Conservation (phyloP, 805 yeast genomes). For the Hanseniaspora occidentalis region DNA sequence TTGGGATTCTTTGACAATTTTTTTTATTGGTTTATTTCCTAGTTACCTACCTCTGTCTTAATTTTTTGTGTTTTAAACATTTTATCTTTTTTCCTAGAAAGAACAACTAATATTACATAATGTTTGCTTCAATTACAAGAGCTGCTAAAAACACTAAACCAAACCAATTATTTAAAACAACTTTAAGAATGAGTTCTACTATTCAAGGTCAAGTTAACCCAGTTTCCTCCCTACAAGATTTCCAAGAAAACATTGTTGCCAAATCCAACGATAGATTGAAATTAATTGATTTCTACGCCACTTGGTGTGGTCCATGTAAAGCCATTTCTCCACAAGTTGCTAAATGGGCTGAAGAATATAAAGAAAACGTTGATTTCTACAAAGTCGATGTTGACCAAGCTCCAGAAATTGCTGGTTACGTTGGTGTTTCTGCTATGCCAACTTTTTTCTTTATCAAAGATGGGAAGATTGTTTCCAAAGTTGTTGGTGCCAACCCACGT, state of each 20-base stretch:
- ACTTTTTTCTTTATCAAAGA: constrained; percentile 52
- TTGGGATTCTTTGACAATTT: too few relatives aligned
- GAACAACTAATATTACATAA: constrained; percentile 1
- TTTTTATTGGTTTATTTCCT: too few relatives aligned
- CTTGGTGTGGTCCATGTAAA: constrained; percentile 74
- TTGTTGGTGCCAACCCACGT: constrained; percentile 49
- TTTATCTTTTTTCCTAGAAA: too few relatives aligned
- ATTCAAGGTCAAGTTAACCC: constrained; percentile 3
- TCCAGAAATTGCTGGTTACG: constrained; percentile 45
- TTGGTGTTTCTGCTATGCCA: constrained; percentile 65
- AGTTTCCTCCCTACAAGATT: constrained; percentile 24
- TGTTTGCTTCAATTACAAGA: neutral
- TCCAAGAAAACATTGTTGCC: constrained; percentile 14
- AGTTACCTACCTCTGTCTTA: too few relatives aligned
- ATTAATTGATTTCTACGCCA: constrained; percentile 54
- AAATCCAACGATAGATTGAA: constrained; percentile 25
- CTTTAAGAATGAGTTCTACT: too few relatives aligned
- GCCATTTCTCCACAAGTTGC: constrained; percentile 52
- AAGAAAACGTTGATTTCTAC: constrained; percentile 39
- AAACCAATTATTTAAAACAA: constrained; percentile 1
- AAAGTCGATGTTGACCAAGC: constrained; percentile 62
- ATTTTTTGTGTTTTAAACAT: too few relatives aligned
- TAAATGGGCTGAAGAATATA: constrained; percentile 20
- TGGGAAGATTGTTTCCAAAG: constrained; percentile 42
- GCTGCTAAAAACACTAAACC: neutral